phyloP scores from a whole-genome alignment of 2,329 filamentous ascomycete genomes.

The Cytospora piceae region DNA sequence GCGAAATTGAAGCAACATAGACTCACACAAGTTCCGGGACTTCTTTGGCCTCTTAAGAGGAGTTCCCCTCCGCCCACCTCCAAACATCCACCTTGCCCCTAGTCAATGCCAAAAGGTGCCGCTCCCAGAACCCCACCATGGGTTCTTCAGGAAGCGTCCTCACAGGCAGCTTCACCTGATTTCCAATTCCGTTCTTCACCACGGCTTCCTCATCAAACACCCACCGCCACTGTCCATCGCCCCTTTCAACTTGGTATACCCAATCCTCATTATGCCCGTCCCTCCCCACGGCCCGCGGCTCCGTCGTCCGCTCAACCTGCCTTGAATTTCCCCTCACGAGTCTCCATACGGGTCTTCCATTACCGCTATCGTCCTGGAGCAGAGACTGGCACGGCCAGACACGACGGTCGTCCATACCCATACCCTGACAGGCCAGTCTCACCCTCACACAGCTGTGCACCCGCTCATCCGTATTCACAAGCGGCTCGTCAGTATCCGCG shows the following conservation, averaged over 20 bases:
- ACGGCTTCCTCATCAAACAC: constrained; percentile 32
- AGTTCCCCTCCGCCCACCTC: constrained; percentile 30
- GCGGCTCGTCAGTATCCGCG: constrained; percentile 40
- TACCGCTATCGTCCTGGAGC: constrained; percentile 21
- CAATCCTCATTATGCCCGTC: constrained; percentile 32
- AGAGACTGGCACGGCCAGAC: constrained; percentile 38
- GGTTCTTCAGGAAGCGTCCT: constrained; percentile 40
- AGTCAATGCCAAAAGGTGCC: constrained; percentile 36
- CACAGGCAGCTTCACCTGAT: constrained; percentile 33
- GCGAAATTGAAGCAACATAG: too few species aligned
- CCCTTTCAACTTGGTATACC: constrained; percentile 35
- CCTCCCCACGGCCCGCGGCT: constrained; percentile 14
- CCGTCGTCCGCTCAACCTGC: constrained; percentile 20
- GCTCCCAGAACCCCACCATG: constrained; percentile 41
- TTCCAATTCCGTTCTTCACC: constrained; percentile 26
- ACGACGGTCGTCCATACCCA: constrained; percentile 41
- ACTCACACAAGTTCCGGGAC: neutral
- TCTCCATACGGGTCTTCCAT: constrained; percentile 34
- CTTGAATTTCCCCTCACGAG: constrained; percentile 31
- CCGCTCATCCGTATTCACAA: constrained; percentile 44
- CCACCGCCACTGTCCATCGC: constrained; percentile 40
- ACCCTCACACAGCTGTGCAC: constrained; percentile 40
- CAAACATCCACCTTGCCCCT: constrained; percentile 37
- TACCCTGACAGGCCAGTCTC: constrained; percentile 36
- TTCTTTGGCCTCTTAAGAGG: neutral